phyloP scores from a whole-genome alignment of 2,329 filamentous ascomycete genomes.

The Bipolaris victoriae region DNA sequence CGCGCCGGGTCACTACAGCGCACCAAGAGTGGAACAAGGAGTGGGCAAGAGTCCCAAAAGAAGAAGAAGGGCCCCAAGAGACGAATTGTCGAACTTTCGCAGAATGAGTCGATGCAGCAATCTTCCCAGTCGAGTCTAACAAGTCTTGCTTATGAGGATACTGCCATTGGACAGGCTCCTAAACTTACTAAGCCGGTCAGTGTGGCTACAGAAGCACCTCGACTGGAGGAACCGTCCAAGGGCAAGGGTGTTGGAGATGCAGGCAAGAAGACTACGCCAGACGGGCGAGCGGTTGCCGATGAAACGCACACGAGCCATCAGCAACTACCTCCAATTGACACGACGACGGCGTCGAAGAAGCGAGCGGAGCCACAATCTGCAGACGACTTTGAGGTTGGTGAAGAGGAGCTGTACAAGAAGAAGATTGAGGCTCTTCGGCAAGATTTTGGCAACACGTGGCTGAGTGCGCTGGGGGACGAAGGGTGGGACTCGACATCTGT shows the following conservation, averaged over 20 bases:
- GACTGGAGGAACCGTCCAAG: conserved; percentile 35
- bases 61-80: conserved; percentile 65
- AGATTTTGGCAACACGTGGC: conserved; percentile 85
- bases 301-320: conserved; percentile 33
- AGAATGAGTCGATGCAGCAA: conserved; percentile 50
- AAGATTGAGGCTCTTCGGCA: conserved; percentile 86
- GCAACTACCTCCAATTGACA: conserved; percentile 43
- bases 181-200: conserved; percentile 22
- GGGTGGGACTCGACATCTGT: conserved; percentile 55
- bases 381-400: conserved; percentile 68
- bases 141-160: conserved; percentile 37
- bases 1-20: conserved; percentile 42
- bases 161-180: conserved; percentile 27
- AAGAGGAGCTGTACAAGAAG: conserved; percentile 81
- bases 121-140: conserved; percentile 34
- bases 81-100: conserved; percentile 64
- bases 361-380: conserved; percentile 21
- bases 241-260: conserved; percentile 38
- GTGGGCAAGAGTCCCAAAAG: conserved; percentile 56
- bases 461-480: conserved; percentile 85
- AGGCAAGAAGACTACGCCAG: conserved; percentile 31
- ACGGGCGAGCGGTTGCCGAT: conserved; percentile 30
- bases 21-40: conserved; percentile 42
- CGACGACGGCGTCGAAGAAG: conserved; percentile 28
- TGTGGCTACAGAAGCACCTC: conserved; percentile 28